Conservation (phyloP, 1,284 basidiomycete species). For the Filobasidium uniguttulatum region DNA sequence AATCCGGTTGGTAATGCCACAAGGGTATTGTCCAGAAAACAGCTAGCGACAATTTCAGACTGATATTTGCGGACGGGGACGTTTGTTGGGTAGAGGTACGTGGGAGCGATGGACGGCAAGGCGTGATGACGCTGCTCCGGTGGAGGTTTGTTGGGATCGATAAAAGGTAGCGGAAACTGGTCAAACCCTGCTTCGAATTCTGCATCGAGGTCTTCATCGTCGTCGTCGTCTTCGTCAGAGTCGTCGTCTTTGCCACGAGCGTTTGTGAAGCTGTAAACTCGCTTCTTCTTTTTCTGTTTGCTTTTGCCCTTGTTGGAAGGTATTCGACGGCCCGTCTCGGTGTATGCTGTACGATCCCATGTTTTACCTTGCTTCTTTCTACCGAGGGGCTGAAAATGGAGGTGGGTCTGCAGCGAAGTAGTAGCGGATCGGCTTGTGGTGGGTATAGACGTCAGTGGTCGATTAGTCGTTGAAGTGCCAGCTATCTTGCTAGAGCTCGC, state of each 20-base stretch:
- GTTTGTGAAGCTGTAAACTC: not conserved
- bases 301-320: slow-evolving; percentile 37
- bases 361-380: slow-evolving; percentile 43
- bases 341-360: slow-evolving; percentile 75
- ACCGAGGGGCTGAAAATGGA: slow-evolving; percentile 28
- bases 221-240: slow-evolving; percentile 9
- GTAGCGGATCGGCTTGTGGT: too few relatives aligned
- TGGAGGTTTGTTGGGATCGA: slow-evolving; percentile 40
- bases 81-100: slow-evolving; percentile 90
- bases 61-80: slow-evolving; percentile 83
- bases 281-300: slow-evolving; percentile 21
- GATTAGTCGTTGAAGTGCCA: too few relatives aligned
- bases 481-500: too few relatives aligned
- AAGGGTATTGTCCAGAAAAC: slow-evolving; percentile 84
- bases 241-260: slow-evolving; percentile 1
- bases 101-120: slow-evolving; percentile 62
- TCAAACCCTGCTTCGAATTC: slow-evolving; percentile 56
- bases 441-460: too few relatives aligned
- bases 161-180: slow-evolving; percentile 63
- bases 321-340: slow-evolving; percentile 23
- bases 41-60: slow-evolving; percentile 77
- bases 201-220: slow-evolving; percentile 29
- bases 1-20: slow-evolving; percentile 91
- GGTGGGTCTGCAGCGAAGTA: slow-evolving; percentile 24
- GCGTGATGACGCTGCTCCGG: slow-evolving; percentile 64